Percentiles rank a stretch among this genome's conserved stretches.
phyloP scores from a whole-genome alignment of 139 green algal genomes.

The Ostreobium quekettii region DNA sequence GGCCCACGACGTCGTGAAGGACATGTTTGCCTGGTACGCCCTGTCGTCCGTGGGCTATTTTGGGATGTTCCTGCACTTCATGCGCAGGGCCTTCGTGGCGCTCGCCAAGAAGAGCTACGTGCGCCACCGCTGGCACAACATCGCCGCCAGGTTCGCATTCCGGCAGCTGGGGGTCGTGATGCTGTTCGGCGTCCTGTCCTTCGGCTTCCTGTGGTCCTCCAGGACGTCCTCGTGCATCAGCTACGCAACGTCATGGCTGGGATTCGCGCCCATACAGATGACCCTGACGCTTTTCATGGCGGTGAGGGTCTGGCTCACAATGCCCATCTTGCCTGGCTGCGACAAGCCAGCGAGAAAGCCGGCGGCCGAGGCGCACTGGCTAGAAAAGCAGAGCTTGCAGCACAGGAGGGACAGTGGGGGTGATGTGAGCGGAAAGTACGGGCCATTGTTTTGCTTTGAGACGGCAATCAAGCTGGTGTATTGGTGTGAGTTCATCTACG shows the following conservation, averaged over 20 bases:
- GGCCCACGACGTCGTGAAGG: background rate
- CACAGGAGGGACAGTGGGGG: background rate
- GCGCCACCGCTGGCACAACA: background rate
- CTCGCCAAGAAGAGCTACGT: background rate
- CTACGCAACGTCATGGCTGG: slow-evolving; percentile 10
- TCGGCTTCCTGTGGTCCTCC: slow-evolving; percentile 10
- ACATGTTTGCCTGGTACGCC: background rate
- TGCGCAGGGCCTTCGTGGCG: background rate
- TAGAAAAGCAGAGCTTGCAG: background rate
- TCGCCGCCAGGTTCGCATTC: background rate
- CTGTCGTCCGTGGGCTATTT: background rate
- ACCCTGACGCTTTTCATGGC: background rate
- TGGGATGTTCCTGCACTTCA: background rate
- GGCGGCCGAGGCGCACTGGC: slow-evolving; percentile 11
- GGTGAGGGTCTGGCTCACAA: background rate
- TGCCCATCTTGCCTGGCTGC: slow-evolving; percentile 5
- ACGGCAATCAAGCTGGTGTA: slow-evolving; percentile 12
- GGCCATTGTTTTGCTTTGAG: slow-evolving; percentile 21
- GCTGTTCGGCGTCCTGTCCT: slow-evolving; percentile 1
- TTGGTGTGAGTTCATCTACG: slow-evolving; percentile 18
- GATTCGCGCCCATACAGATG: slow-evolving; percentile 13
- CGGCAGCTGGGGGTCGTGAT: background rate
- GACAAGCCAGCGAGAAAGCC: background rate
- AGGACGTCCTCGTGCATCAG: slow-evolving; percentile 4
- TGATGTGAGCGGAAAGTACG: background rate